Evolutionary conservation across 768 basidiomycete genomes (phyloP), one percentile per base, ranked within the genome.

Genomic region (Peribolospora baueri): DNA sequence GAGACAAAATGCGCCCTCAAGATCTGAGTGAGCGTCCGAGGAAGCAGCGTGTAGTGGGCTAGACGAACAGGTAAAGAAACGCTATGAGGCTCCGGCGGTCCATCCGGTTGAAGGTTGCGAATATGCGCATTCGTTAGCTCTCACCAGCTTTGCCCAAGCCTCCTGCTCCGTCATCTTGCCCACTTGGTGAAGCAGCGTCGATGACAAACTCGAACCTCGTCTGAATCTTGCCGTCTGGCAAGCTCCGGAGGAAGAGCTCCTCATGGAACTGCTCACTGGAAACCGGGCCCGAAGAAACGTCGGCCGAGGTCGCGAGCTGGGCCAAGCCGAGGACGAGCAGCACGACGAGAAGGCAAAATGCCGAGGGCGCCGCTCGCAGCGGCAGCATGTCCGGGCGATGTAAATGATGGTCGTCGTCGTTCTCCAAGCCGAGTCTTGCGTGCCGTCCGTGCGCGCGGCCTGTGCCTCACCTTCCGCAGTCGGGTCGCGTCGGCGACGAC

Each of bases 21-120:
- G 43, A 95, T 80, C 63, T 91, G 82, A 3, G 88, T 82, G 13
- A 97, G 72, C 3, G 81, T 74, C 11, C 91, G 75, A 0, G 91
- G 88, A 58, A 93, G 85, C 10, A 93, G 66, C 3, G 76, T 78
- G 61, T 87, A 87, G 62, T 93, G 87, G 66, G 84, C 11, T 38
- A 10, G n/a, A 5, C 7, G 25, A 47, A 57, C 49, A 42, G 58
- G 53, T 57, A 13, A 45, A 36, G 9, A 14, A 41, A 52, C 7
- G 14, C n/a, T 41, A 42, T 46, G 8, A 43, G 36, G 41, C 9
- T 60, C 9, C 37, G 39, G 5, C n/a, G 25, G 8, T 41, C 36
- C 38, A 42, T 54, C 25, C 48, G n/a, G 13, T 25, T 25, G 25
- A 25, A 25, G 42, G 48, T 40, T 37, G 39, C 37, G 38, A 49